Conservation (phyloP, 192 early-diverging fungal species). For the Obelidium mucronatum region DNA sequence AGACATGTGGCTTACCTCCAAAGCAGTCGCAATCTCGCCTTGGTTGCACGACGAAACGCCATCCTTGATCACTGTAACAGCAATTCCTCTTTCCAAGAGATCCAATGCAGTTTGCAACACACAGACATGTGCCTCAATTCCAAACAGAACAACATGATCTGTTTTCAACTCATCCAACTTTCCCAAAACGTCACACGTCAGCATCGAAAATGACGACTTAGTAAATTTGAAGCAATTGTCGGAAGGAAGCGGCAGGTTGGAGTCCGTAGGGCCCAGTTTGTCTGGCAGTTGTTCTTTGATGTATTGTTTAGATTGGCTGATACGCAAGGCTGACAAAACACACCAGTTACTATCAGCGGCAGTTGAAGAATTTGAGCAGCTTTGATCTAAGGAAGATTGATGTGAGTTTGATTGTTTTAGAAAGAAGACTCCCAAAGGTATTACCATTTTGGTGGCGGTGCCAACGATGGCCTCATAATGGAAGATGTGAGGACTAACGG, state of each 20-base stretch:
- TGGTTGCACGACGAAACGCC: conserved; percentile 87
- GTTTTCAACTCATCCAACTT: conserved; percentile 49
- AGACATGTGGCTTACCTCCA: neutral
- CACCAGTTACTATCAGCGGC: conserved; percentile 85
- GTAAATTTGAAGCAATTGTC: conserved; percentile 14
- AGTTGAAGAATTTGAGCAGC: conserved; percentile 78
- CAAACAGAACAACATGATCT: conserved; percentile 81
- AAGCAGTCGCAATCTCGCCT: conserved; percentile 69
- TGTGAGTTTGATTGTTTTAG: neutral
- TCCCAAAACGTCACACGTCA: conserved; percentile 67
- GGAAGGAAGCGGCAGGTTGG: conserved; percentile 37
- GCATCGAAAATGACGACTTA: conserved; percentile 95
- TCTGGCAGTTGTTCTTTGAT: conserved; percentile 23
- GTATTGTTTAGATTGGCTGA: neutral
- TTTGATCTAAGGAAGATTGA: conserved; percentile 61
- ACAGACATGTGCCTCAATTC: conserved; percentile 86
- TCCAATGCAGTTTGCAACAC: conserved; percentile 95
- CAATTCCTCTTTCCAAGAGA: conserved; percentile 73
- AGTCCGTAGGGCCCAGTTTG: conserved; percentile 76
- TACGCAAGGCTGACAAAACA: neutral
- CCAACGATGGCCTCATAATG: conserved; percentile 81
- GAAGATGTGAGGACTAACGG: conserved; percentile 64
- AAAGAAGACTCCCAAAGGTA: neutral
- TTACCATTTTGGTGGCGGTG: conserved; percentile 88
- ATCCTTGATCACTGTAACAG: conserved; percentile 91